Base-by-base conservation (phyloP, 495 filamentous ascomycete species). In the Hypoxylon subgilvum region DNA sequence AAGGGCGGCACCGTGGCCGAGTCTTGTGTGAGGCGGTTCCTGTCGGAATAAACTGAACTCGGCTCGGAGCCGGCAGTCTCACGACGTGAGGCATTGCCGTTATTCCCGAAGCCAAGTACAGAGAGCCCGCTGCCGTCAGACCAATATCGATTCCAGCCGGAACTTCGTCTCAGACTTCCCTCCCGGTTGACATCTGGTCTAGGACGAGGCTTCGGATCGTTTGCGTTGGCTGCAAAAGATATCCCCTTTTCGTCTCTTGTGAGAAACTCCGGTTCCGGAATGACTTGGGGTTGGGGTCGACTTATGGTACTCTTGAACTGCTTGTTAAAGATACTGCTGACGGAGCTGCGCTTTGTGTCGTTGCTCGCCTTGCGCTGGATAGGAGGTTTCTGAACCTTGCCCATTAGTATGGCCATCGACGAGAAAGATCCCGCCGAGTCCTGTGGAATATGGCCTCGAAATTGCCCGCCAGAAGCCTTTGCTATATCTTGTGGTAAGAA, bases 101-200 rank as follows among this genome's bases (percentile, higher is more conserved):
- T 58, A 31, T 55, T 68, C 31, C 75, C 74, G 40, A 82, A 77
- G 18, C 81, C 80, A 10, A 83, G 65, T n/a, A 81, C 72, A 36
- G 78, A 78, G 27, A 80, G 54, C 1, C 77, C 74, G 52, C 77
- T 82, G 14, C 81, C 81, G 27, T 80, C 81, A 13, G 81, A 84
- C 79, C 81, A 85, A 61, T 84, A 85, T 14, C 77, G 66, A 68
- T 83, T 83, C 82, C 82, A 84, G 21, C 82, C 82, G 5, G 82
- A 85, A 54, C 80, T 82, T 55, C 82, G 76, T 18, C 70, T 83
- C 52, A 47, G 77, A 66, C 43, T 56, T 12, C 62, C 68, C 9
- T 69, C 48, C 18, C 48, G 45, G 16, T 72, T 59, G 8, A 53
- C 41, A 8, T 50, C 35, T 1, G 65, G 65, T 10, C 69, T 61